Conservation (phyloP, 2,329 filamentous ascomycete species). For the Ceratocystis variospora region DNA sequence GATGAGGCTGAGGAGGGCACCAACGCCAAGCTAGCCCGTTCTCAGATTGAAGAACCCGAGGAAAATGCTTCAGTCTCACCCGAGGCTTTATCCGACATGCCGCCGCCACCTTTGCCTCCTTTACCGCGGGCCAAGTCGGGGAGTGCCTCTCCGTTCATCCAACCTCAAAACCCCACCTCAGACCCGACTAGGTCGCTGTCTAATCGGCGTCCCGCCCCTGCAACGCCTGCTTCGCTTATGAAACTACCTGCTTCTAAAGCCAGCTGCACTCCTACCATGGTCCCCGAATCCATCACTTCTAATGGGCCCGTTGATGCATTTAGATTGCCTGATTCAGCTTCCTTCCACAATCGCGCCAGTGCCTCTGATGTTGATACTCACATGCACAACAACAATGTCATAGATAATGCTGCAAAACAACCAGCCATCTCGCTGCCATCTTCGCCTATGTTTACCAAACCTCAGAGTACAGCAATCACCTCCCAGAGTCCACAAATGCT, state of each 20-base stretch:
- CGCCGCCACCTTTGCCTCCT: conserved; percentile 38
- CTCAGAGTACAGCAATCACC: conserved; percentile 36
- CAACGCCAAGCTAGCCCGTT: conserved; percentile 17
- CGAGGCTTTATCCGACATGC: conserved; percentile 51
- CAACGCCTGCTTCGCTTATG: conserved; percentile 82
- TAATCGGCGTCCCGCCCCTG: conserved; percentile 34
- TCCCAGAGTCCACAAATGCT: conserved; percentile 51
- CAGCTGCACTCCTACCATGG: conserved; percentile 7
- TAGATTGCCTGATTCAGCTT: conserved; percentile 58
- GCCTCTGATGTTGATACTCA: conserved; percentile 24
- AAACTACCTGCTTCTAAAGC: conserved; percentile 46
- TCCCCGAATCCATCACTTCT: background rate
- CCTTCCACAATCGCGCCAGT: conserved; percentile 27
- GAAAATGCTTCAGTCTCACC: conserved; percentile 53
- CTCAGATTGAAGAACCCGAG: conserved; percentile 40
- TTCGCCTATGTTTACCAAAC: conserved; percentile 35
- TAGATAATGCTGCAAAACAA: conserved; percentile 18
- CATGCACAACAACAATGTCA: conserved; percentile 27
- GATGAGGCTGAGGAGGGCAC: conserved; percentile 36
- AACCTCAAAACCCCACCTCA: conserved; percentile 34
- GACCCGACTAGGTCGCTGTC: conserved; percentile 19
- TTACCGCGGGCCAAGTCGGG: conserved; percentile 51
- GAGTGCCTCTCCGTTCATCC: conserved; percentile 53
- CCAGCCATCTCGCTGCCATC: conserved; percentile 31
- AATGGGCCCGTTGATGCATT: conserved; percentile 26